Evolutionary conservation across 352 stramenopile genomes (phyloP), one percentile per base, ranked within the genome.

Genomic region (Phytophthora citrophthora): DNA sequence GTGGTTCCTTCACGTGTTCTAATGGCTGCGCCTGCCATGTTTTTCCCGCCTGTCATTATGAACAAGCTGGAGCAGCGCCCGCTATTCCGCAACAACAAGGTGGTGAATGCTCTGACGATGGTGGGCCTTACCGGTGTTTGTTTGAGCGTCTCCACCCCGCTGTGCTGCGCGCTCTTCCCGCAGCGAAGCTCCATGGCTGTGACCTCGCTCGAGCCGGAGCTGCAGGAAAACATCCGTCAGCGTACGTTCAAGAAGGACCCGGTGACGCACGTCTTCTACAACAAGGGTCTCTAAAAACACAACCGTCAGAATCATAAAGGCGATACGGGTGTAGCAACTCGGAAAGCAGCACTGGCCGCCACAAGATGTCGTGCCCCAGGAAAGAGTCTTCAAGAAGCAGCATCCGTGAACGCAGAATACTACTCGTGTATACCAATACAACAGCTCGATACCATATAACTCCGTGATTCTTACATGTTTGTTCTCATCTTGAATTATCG

Each of bases 31-130:
- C 91, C 91, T 5, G 88, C 81, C 32, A 96, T 96, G 86, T 70
- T 95, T 43, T 79, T 96, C 58, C 89, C 89, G 23, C 84, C 89
- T 34, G 44, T 96, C n/a, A 76, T 95, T 48, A 96, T 96, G 84
- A 90, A 75, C 61, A 69, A 79, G 41, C 57, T 96, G 16, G 87
- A 96, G 69, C 61, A 85, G 49, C 71, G 83, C 5, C 55, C 70
- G 12, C 47, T 81, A 13, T 78, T 96, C 54, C 74, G 74, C 41
- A 83, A 81, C 41, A 84, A 82, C 66, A 90, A 90, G 52, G 50
- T 78, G 10, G 65, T 96, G 31, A 83, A 79, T 44, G 86, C 82
- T 0, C 75, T 86, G 9, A 77, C 82, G 46, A 94, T 86, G 70
- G 79, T 94, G 50, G 59, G 82, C 11, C 66, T 94, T 27, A 94